Conservation (phyloP, 2,329 filamentous ascomycete genomes). For the Sporothrix brunneoviolacea region DNA sequence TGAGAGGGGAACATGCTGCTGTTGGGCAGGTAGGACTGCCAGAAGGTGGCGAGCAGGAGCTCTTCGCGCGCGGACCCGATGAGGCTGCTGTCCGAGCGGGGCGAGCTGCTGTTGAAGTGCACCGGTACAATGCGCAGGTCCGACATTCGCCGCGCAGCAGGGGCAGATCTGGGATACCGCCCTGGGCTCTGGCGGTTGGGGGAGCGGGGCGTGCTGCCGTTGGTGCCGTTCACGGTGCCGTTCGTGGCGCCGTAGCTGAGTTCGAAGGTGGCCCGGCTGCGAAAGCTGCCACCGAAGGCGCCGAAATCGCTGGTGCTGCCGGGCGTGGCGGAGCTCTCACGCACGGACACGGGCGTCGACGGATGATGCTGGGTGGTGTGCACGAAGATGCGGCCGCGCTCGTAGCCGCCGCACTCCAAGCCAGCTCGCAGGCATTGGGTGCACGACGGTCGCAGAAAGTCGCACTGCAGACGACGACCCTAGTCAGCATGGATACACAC, state of each 20-base stretch:
- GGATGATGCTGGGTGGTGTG: constrained; percentile 16
- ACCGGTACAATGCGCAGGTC: constrained; percentile 13
- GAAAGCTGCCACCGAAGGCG: not conserved
- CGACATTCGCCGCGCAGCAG: not conserved
- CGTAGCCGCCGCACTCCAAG: constrained; percentile 21
- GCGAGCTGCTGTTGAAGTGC: not conserved
- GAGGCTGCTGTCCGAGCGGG: constrained; percentile 5
- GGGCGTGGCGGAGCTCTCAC: constrained; percentile 11
- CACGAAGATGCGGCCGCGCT: constrained; percentile 21
- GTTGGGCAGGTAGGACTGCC: constrained; percentile 19
- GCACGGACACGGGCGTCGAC: constrained; percentile 6
- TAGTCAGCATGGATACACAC: too few species aligned
- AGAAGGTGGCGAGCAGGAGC: constrained; percentile 16
- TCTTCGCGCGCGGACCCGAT: constrained; percentile 13
- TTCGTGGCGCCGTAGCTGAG: not conserved
- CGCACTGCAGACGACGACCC: constrained; percentile 16
- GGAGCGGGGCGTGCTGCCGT: not conserved
- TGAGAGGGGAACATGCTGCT: constrained; percentile 12
- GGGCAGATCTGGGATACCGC: not conserved
- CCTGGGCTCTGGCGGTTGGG: not conserved
- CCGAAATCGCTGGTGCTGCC: not conserved
- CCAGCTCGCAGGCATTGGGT: constrained; percentile 20
- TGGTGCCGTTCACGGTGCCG: not conserved
- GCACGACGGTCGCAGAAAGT: constrained; percentile 20
- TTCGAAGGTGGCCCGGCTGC: not conserved